Evolutionary conservation across 2,329 filamentous ascomycete species (phyloP).

Genomic region (Aureobasidium zeae): DNA sequence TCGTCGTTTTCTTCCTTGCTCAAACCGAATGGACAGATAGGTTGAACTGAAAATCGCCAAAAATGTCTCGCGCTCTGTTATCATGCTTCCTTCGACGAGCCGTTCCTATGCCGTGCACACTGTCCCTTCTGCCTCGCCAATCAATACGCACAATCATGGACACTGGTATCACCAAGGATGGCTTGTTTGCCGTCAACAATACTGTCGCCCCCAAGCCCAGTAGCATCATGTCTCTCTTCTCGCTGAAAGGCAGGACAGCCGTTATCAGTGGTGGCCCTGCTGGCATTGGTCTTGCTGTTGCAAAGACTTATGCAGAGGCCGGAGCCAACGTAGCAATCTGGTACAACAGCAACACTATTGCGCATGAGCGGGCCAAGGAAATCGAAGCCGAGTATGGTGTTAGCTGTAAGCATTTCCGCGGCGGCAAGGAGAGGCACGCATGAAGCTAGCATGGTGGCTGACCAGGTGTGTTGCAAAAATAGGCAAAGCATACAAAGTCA

Average conservation of each 20-base stretch:
- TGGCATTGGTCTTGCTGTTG: conserved; percentile 29
- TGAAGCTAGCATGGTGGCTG: not conserved
- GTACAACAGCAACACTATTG: conserved; percentile 33
- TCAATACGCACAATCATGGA: conserved; percentile 10
- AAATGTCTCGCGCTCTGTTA: conserved; percentile 5
- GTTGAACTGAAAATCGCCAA: not conserved
- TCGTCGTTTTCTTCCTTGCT: conserved; percentile 4
- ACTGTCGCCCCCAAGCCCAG: conserved; percentile 25
- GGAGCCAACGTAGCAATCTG: conserved; percentile 39
- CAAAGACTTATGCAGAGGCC: conserved; percentile 29
- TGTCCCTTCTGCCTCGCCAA: conserved; percentile 1
- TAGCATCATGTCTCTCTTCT: conserved; percentile 25
- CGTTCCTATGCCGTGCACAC: not conserved
- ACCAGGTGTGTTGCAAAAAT: not conserved
- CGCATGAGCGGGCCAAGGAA: conserved; percentile 25
- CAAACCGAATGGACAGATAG: not conserved
- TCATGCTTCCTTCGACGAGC: conserved; percentile 2
- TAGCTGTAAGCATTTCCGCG: conserved; percentile 24
- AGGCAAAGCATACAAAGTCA: conserved; percentile 43
- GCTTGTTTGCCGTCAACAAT: conserved; percentile 30
- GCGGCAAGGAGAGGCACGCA: not conserved
- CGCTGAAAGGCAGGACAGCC: conserved; percentile 28
- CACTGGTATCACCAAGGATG: conserved; percentile 29
- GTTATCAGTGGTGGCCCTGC: conserved; percentile 30
- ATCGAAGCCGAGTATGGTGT: conserved; percentile 28